Base-by-base conservation (phyloP, 1,284 basidiomycete species). In the Gomphus bonarii region DNA sequence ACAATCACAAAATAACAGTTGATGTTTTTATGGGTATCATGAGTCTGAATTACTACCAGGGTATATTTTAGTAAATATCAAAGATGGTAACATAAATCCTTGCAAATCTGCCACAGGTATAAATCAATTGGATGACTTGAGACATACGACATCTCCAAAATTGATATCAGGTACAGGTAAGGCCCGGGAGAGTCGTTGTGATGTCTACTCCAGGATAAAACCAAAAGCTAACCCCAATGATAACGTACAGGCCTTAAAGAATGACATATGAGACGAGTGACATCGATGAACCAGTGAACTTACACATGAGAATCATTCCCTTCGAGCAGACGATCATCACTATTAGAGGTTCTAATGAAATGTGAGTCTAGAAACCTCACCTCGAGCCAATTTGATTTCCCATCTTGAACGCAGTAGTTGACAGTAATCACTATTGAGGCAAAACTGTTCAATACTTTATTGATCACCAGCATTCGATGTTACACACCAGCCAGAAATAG, bases 301-400 rank as follows among this genome's bases (percentile, higher is more conserved):
- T 65, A 84, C 82, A 77, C 72, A 89, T 84, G 16, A 89, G 71
- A 63, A 89, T 82, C 65, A 83, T 75, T 3, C 86, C 86, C 58
- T 65, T 16, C 40, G 20, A 61, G 16, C 11, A 63, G 49, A 63
- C 58, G 62, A 55, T 62, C 61, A 28, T 28, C 25, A 28, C 58
- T 31, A 58, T 63, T 10, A 62, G 25, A 28, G 60, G 46, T 61
- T 60, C 14, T 55, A 51, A n/a, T 14, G 14, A 28, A 31, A 48
- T 14, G 5, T 48, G 47, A 60, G 56, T 56, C 12, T 53, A 18
- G 61, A 61, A 30, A 57, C 18, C 50, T 53, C 28, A 58, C 57
- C 66, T 88, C 84, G 0, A 87, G 71, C 82, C 87, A 93, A 68
- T 92, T 91, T 3, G 88, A 90, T 67, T 89, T 85, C 31, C 89